Base-by-base conservation (phyloP, 2,329 filamentous ascomycete species). In the Neonectria neomacrospora region DNA sequence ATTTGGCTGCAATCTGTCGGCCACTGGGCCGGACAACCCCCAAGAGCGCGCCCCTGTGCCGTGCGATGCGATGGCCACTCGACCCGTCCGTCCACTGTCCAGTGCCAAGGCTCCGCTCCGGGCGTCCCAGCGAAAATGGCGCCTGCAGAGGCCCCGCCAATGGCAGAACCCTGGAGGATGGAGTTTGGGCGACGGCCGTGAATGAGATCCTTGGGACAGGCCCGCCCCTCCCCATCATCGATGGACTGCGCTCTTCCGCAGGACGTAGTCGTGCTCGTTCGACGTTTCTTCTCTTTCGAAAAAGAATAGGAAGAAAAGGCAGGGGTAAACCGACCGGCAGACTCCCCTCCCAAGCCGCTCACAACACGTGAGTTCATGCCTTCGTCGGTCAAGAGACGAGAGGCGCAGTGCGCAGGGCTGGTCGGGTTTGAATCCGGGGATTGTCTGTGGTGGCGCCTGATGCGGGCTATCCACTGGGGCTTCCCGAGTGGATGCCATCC, bases 401-500 rank as follows among this genome's bases (percentile, higher is more conserved):
- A 37, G 6, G 34, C 34, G 63, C 68, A 70, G 67, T 30, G 45
- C 16, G 62, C 68, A 71, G 67, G 69, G 68, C 65, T 66, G 68
- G 66, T 67, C 57, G 65, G 68, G 64, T 71, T 72, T 70, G 67
- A 71, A 66, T 68, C 71, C 60, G 67, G 71, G 68, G 68, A 71
- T 72, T 69, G 67, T 63, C 32, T 71, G 68, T 64, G 69, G 71
- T 73, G 71, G 71, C 71, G 71, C 70, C 68, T 71, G 66, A 70
- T 73, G 71, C 71, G 66, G 69, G 71, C 64, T 73, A 70, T 68
- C 68, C 71, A 71, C 71, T 73, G 71, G 71, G 68, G 71, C 68
- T 73, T 73, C 70, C 68, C 68, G 63, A 67, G 72, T 74, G 72
- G 72, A 74, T 73, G 71, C 64, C 64, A 71, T 72, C 71, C 70